A percentile compares a stretch with the other conserved stretches of the same genome.
These are phyloP conservation scores for Platanus orientalis DNA, from an alignment of 164 flowering plant species.

Conservation along the genomic window DNA sequence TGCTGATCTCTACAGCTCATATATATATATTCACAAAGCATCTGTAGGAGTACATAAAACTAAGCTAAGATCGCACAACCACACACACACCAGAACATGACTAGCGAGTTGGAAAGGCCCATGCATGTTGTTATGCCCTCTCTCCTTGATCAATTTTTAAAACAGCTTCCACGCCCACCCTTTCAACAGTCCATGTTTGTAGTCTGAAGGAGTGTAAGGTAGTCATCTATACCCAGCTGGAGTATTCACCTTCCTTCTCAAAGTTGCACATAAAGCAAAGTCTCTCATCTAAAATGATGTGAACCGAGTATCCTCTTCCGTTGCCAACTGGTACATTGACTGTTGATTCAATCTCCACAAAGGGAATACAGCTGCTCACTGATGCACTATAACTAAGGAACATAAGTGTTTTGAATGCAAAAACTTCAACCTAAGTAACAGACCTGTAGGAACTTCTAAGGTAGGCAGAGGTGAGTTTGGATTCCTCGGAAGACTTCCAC, in stretches of 20 bases:
- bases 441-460: conserved; percentile 6
- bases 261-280: neutral
- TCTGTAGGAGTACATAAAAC: conserved; percentile 15
- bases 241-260: neutral
- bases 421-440: neutral
- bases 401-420: no score
- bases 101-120: conserved; percentile 4
- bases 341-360: conserved; percentile 2
- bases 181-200: neutral
- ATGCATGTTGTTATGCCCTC: neutral
- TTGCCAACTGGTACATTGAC: neutral
- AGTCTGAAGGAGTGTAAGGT: neutral
- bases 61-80: conserved; percentile 9
- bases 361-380: neutral
- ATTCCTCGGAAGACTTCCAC: neutral
- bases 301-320: neutral
- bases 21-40: conserved; percentile 30
- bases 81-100: conserved; percentile 13
- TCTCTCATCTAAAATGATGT: neutral
- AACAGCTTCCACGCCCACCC: neutral
- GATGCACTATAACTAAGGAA: neutral
- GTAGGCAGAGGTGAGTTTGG: conserved; percentile 8
- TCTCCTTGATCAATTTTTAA: neutral
- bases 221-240: neutral
- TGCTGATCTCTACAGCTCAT: conserved; percentile 12